Percentiles rank a stretch among this genome's conserved stretches.
phyloP scores from a whole-genome alignment of 1,139 yeast genomes.

The Geotrichum bryndzae region DNA sequence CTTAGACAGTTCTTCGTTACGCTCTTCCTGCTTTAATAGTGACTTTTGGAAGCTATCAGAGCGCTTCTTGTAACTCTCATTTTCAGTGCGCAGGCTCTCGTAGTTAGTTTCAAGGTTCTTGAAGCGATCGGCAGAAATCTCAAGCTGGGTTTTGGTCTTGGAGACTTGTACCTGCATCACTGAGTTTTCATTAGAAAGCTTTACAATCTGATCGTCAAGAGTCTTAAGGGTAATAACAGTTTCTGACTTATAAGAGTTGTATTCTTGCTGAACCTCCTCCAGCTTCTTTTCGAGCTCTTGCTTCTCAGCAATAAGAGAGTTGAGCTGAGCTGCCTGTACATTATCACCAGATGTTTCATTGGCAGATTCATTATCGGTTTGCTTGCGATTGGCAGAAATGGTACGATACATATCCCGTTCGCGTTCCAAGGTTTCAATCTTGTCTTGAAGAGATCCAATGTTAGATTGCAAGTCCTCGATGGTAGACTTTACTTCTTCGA shows the following conservation, averaged over 20 bases:
- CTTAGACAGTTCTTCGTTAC: slow-evolving; percentile 53
- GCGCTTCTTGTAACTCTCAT: slow-evolving; percentile 40
- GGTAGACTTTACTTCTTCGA: slow-evolving; percentile 71
- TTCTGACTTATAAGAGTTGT: slow-evolving; percentile 40
- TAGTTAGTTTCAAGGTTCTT: slow-evolving; percentile 35
- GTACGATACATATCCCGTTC: slow-evolving; percentile 64
- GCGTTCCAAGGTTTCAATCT: slow-evolving; percentile 48
- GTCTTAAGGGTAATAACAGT: slow-evolving; percentile 40
- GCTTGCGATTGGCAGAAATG: slow-evolving; percentile 32
- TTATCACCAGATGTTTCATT: slow-evolving; percentile 1
- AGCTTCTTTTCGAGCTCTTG: slow-evolving; percentile 30
- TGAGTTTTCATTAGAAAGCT: slow-evolving; percentile 45
- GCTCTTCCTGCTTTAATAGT: slow-evolving; percentile 49
- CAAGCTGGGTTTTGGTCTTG: slow-evolving; percentile 42
- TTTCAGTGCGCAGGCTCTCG: slow-evolving; percentile 41
- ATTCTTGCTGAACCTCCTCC: slow-evolving; percentile 34
- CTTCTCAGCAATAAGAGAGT: slow-evolving; percentile 16
- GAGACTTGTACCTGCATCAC: slow-evolving; percentile 43
- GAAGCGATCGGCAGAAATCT: slow-evolving; percentile 44
- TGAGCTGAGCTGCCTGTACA: slow-evolving; percentile 15
- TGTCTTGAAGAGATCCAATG: slow-evolving; percentile 46
- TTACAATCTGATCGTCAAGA: slow-evolving; percentile 39
- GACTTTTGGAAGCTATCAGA: slow-evolving; percentile 50
- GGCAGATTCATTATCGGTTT: slow-evolving; percentile 19
- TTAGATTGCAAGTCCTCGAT: slow-evolving; percentile 63